Evolutionary conservation across 2,329 filamentous ascomycete genomes (phyloP).

Genomic region (Amylocarpus encephaloides): DNA sequence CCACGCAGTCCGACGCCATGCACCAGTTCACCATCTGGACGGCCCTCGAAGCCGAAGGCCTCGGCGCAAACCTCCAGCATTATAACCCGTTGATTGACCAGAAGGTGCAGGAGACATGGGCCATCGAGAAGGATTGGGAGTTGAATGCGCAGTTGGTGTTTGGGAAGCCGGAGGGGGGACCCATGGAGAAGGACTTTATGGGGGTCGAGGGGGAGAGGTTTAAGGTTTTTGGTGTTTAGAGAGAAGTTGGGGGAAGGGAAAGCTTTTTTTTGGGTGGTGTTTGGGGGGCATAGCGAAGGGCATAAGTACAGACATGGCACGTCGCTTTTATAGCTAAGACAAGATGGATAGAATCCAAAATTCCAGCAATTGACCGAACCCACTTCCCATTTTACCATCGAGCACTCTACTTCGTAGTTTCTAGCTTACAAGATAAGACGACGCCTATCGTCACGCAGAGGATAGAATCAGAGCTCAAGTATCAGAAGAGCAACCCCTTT

Average conservation of each 20-base stretch:
- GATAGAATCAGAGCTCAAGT: no score
- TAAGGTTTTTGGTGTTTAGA: slow-evolving; percentile 50
- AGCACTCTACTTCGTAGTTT: no score
- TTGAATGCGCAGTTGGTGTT: slow-evolving; percentile 83
- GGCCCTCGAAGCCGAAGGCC: slow-evolving; percentile 73
- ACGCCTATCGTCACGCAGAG: no score
- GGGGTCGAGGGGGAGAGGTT: slow-evolving; percentile 61
- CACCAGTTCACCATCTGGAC: slow-evolving; percentile 77
- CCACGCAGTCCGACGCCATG: slow-evolving; percentile 72
- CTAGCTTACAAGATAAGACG: no score
- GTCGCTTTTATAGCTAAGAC: no score
- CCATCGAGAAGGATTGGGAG: slow-evolving; percentile 65
- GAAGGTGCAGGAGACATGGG: slow-evolving; percentile 62
- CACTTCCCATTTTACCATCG: no score
- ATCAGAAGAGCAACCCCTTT: no score
- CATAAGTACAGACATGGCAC: no score
- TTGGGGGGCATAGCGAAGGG: neutral
- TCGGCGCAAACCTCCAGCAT: slow-evolving; percentile 87
- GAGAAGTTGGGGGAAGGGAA: neutral
- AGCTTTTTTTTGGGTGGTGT: neutral
- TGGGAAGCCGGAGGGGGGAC: slow-evolving; percentile 51
- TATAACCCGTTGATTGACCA: slow-evolving; percentile 83
- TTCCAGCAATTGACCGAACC: no score
- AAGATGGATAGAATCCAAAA: no score
- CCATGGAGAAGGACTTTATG: slow-evolving; percentile 58